Evolutionary conservation across 2,329 filamentous ascomycete species (phyloP).

Genomic region (Talaromyces piceae): DNA sequence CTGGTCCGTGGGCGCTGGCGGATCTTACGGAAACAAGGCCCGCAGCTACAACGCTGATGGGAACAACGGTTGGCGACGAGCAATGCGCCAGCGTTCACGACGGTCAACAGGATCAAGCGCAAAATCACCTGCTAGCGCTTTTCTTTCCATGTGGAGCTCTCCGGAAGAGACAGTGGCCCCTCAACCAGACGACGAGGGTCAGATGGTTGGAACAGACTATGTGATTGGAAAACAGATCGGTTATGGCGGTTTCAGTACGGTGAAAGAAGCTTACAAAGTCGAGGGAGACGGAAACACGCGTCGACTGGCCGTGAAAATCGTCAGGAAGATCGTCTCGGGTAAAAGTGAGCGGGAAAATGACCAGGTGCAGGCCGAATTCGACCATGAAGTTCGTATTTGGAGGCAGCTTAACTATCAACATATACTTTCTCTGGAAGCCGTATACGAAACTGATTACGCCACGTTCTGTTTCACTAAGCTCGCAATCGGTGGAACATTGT

Average conservation of each 20-base stretch:
- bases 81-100: slow-evolving; percentile 31
- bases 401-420: slow-evolving; percentile 56
- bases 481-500: slow-evolving; percentile 57
- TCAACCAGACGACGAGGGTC: slow-evolving; percentile 59
- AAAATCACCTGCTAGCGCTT: slow-evolving; percentile 52
- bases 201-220: slow-evolving; percentile 59
- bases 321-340: slow-evolving; percentile 51
- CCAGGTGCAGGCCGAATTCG: slow-evolving; percentile 58
- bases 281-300: slow-evolving; percentile 48
- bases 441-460: slow-evolving; percentile 61
- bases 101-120: slow-evolving; percentile 45
- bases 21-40: slow-evolving; percentile 29
- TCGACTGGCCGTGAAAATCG: slow-evolving; percentile 56
- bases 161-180: slow-evolving; percentile 21
- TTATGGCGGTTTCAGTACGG: slow-evolving; percentile 58
- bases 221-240: slow-evolving; percentile 61
- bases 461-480: slow-evolving; percentile 62
- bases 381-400: slow-evolving; percentile 63
- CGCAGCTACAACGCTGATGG: slow-evolving; percentile 28
- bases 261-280: slow-evolving; percentile 60
- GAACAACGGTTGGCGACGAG: slow-evolving; percentile 27
- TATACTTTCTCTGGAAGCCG: slow-evolving; percentile 54
- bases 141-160: slow-evolving; percentile 48
- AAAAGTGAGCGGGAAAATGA: slow-evolving; percentile 57
- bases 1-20: slow-evolving; percentile 28